Evolutionary conservation across 768 basidiomycete genomes (phyloP).

Genomic region (Leucocoprinus birnbaumii): DNA sequence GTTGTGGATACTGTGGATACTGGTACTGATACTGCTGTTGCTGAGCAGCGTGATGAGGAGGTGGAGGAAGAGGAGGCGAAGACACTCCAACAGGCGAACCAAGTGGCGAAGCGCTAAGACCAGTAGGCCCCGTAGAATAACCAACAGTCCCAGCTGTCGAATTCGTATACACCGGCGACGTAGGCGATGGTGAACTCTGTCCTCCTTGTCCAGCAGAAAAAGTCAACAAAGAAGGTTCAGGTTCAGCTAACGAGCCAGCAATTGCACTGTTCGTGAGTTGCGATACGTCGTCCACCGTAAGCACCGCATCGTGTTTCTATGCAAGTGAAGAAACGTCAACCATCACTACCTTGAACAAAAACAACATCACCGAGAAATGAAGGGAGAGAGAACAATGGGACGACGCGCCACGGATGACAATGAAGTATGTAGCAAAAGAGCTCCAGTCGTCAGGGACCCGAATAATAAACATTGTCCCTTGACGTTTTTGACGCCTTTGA

Average conservation of each 20-base stretch:
- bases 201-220: background rate
- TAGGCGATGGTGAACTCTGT: no score
- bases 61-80: no score
- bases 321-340: slow-evolving; percentile 17
- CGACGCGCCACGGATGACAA: no score
- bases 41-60: no score
- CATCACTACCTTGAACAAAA: no score
- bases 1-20: no score
- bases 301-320: slow-evolving; percentile 42
- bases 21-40: background rate
- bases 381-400: no score
- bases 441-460: slow-evolving; percentile 14
- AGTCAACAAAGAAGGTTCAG: slow-evolving; percentile 16
- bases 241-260: slow-evolving; percentile 30
- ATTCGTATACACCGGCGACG: background rate
- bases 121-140: background rate
- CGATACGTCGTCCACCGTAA: slow-evolving; percentile 42
- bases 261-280: slow-evolving; percentile 40
- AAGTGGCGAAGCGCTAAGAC: background rate
- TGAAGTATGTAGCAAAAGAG: slow-evolving; percentile 14
- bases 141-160: slow-evolving; percentile 6
- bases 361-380: no score
- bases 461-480: background rate
- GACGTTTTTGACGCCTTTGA: no score
- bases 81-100: no score